phyloP scores from a whole-genome alignment of 371 early-diverging fungal species.

The Apophysomyces elegans region DNA sequence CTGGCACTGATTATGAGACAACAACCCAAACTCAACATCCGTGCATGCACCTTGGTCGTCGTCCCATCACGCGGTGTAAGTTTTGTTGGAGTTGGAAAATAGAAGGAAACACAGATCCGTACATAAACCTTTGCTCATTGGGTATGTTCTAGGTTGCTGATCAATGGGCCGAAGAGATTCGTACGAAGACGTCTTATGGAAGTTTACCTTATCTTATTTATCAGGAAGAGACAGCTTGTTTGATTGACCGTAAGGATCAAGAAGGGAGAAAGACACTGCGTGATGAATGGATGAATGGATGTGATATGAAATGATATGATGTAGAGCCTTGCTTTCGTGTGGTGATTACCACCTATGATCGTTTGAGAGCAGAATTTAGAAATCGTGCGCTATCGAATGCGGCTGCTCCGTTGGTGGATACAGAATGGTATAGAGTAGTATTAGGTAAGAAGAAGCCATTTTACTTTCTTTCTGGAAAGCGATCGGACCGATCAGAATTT shows the following conservation, averaged over 20 bases:
- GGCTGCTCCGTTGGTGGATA: constrained; percentile 35
- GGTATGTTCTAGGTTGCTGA: constrained; percentile 35
- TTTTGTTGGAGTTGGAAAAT: background rate
- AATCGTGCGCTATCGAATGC: constrained; percentile 17
- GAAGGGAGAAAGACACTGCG: background rate
- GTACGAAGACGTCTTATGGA: constrained; percentile 57
- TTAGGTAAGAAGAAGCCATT: constrained; percentile 24
- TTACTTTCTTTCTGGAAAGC: constrained; percentile 22
- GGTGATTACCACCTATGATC: constrained; percentile 48
- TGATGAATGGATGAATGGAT: background rate
- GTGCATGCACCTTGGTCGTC: constrained; percentile 40
- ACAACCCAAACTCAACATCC: constrained; percentile 35
- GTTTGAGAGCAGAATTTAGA: constrained; percentile 37
- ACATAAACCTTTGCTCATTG: background rate
- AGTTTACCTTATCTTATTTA: constrained; percentile 48
- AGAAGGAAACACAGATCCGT: background rate
- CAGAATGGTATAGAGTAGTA: constrained; percentile 57
- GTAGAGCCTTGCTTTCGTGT: constrained; percentile 44
- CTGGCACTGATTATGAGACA: constrained; percentile 39
- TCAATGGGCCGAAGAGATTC: constrained; percentile 74
- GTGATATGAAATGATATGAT: too few species aligned
- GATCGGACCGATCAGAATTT: constrained; percentile 42
- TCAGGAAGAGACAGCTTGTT: constrained; percentile 27
- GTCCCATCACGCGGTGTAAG: constrained; percentile 47
- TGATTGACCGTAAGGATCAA: constrained; percentile 40